Base-by-base conservation (phyloP, 2,329 filamentous ascomycete species). In the Exophiala bonariae region DNA sequence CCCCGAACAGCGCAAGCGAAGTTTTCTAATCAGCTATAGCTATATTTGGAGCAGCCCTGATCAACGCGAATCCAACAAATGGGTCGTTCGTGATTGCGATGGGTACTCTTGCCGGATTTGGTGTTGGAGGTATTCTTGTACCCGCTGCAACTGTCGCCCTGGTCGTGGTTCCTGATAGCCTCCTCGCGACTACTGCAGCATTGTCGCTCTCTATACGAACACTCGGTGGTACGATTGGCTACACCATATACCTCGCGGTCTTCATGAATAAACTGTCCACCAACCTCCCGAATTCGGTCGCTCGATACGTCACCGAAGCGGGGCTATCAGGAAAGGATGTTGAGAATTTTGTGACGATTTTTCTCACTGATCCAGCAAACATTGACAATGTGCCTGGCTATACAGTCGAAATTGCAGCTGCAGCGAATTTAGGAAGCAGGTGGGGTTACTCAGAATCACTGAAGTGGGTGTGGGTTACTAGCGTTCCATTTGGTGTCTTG, bases 161-260 rank as follows among this genome's bases (percentile, higher is more conserved):
- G 10, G 85, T 87, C 55, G 81, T 86, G 52, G 85, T 82, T 50
- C 82, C 83, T 0, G 80, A 84, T 65, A 69, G 86, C 40, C 71
- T 87, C 3, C 86, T 88, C 51, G 84, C 82, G 6, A 87, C 83
- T 2, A 75, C 86, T 32, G 79, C 83, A 1, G 82, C 84, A 6
- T 69, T 87, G 17, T 86, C 83, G 0, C 76, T 87, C 22, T 77
- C 82, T n/a, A 79, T 87, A 54, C 81, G 85, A 28, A 81, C 85
- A 44, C 74, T 87, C 23, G 84, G 84, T 35, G 83, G 83, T 22
- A 75, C 78, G 7, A 77, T 87, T 48, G 83, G 81, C 32, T 85
- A 82, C 60, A 74, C 76, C 10, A 70, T 78, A 42, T 73, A 74
- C 61, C 83, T 81, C 62, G 74, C 76, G 46, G 63, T 75, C 56